phyloP scores from a whole-genome alignment of 371 early-diverging fungal genomes.

The Haplosporangium sp. region DNA sequence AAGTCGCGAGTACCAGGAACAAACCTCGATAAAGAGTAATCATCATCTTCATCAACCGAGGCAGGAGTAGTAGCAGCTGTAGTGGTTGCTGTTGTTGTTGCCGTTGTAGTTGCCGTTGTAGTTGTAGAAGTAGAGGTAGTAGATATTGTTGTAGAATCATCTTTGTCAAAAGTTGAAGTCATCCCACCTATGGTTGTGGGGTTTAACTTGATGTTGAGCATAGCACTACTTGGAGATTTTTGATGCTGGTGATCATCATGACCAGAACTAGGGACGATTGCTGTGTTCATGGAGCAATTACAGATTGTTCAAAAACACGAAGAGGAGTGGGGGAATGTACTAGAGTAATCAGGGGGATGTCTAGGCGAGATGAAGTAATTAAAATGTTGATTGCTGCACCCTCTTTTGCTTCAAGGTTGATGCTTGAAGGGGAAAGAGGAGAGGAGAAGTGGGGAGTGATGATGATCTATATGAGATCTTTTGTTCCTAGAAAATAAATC shows the following conservation, averaged over 20 bases:
- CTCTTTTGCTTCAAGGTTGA: not conserved
- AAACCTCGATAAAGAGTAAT: constrained; percentile 3
- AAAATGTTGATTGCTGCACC: not conserved
- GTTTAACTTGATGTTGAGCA: not conserved
- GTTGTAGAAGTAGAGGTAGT: no score
- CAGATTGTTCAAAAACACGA: no score
- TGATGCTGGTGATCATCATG: not conserved
- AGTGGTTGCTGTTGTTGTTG: no score
- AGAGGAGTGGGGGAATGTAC: no score
- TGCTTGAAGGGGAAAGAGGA: not conserved
- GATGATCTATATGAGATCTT: constrained; percentile 1
- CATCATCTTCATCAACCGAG: not conserved
- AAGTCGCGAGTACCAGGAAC: constrained; percentile 28
- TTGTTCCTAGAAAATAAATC: not conserved
- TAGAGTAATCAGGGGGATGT: not conserved
- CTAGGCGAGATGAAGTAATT: not conserved
- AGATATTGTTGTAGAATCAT: constrained; percentile 7
- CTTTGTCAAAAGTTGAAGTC: not conserved
- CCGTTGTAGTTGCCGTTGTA: no score
- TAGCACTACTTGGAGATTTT: not conserved
- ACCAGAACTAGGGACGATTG: constrained; percentile 7
- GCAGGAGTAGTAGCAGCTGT: not conserved
- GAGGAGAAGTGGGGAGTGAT: not conserved
- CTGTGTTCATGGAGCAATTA: constrained; percentile 20
- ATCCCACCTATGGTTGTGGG: not conserved